These are phyloP conservation scores for Termitomyces sp. DNA, from an alignment of 768 basidiomycete species.

Conservation along the genomic window DNA sequence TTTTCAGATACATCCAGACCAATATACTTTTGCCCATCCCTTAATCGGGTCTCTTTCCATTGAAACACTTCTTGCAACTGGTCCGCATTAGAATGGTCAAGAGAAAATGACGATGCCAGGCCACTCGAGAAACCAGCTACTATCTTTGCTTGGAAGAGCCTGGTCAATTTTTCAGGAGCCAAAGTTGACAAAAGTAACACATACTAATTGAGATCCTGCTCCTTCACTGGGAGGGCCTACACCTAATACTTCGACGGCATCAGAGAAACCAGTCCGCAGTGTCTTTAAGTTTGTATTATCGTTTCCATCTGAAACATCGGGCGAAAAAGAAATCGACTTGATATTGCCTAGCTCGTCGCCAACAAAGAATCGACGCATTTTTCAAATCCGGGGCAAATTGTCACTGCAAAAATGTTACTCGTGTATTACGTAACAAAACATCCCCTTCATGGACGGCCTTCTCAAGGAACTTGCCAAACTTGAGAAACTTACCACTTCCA, in stretches of 20 bases:
- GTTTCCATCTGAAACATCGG: conserved; percentile 21
- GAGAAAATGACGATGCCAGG: conserved; percentile 34
- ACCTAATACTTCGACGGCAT: conserved; percentile 27
- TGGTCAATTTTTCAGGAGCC: not conserved
- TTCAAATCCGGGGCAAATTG: not conserved
- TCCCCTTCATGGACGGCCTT: conserved; percentile 54
- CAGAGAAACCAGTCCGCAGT: conserved; percentile 26
- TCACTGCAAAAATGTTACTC: not conserved
- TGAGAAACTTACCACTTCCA: conserved; percentile 52
- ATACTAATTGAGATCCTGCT: conserved; percentile 30
- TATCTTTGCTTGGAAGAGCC: conserved; percentile 47
- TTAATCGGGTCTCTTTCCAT: conserved; percentile 66
- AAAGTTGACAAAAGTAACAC: conserved; percentile 12
- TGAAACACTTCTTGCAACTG: conserved; percentile 30
- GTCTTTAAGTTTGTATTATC: conserved; percentile 27
- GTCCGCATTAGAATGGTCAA: conserved; percentile 32
- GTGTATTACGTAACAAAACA: conserved; percentile 8
- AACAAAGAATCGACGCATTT: conserved; percentile 63
- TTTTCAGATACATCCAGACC: conserved; percentile 47
- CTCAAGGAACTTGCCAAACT: conserved; percentile 78
- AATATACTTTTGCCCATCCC: conserved; percentile 47
- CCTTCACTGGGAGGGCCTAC: conserved; percentile 16
- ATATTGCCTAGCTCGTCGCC: conserved; percentile 80
- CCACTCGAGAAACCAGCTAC: conserved; percentile 63
- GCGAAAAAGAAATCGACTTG: conserved; percentile 48